These are phyloP conservation scores for Cryoendolithus antarcticus DNA, from an alignment of 2,329 filamentous ascomycete species.

Conservation along the genomic window DNA sequence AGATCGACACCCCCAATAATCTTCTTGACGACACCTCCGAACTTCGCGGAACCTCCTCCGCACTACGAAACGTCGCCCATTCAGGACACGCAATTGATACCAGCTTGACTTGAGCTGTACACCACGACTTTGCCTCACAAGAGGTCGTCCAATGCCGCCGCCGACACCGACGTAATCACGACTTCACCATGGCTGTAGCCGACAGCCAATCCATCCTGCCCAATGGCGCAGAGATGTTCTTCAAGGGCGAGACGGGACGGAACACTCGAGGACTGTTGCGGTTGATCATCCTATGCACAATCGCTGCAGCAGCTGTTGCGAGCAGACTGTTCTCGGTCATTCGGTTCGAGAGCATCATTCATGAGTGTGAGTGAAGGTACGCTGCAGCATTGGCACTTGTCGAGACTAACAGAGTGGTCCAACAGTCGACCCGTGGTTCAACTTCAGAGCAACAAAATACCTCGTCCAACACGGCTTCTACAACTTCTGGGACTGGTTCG, in stretches of 20 bases:
- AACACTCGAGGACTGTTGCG: slow-evolving; percentile 77
- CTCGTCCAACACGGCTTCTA: slow-evolving; percentile 95
- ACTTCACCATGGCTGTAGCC: slow-evolving; percentile 9
- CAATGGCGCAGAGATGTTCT: slow-evolving; percentile 35
- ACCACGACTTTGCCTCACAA: too few relatives aligned
- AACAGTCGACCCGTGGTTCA: slow-evolving; percentile 97
- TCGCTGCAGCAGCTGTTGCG: slow-evolving; percentile 80
- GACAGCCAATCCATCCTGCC: slow-evolving; percentile 6
- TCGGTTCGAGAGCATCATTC: slow-evolving; percentile 97
- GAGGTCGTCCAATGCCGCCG: slow-evolving; percentile 2
- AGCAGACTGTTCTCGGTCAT: slow-evolving; percentile 98
- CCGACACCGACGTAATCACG: not conserved
- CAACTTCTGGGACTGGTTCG: slow-evolving; percentile 99
- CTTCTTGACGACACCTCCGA: too few relatives aligned
- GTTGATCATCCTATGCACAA: slow-evolving; percentile 78
- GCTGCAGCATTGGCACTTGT: not conserved
- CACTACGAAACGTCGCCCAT: too few relatives aligned
- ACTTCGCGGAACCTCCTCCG: too few relatives aligned
- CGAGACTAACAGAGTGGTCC: slow-evolving; percentile 7
- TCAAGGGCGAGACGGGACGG: slow-evolving; percentile 66
- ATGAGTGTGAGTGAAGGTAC: slow-evolving; percentile 59
- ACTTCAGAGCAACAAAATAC: slow-evolving; percentile 97
- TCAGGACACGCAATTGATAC: too few relatives aligned
- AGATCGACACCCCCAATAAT: too few relatives aligned
- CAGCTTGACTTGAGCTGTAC: too few relatives aligned